Evolutionary conservation across 2,329 filamentous ascomycete genomes (phyloP), one percentile per base, ranked within the genome.

Genomic region (Elsinoe perseae): DNA sequence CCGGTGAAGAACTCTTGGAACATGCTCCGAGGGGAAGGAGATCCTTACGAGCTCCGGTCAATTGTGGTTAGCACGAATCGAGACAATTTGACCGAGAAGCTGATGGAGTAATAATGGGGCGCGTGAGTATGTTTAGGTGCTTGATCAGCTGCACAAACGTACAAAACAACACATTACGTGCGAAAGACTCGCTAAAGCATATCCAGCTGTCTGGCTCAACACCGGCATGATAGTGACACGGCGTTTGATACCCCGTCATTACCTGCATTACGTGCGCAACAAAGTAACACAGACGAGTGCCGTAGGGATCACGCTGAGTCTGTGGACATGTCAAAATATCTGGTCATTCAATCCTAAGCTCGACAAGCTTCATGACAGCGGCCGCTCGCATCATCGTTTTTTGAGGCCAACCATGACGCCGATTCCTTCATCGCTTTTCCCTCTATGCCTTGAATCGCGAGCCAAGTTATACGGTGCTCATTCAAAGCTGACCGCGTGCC

Each of bases 401-500:
- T 18, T n/a, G n/a, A 28, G 10, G 44, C 50, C 28, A 23, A 23
- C 14, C 16, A 23, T n/a, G 50, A 25, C 30, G 28, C 50, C 20
- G 50, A 18, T 20, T 27, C 50, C 18, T 34, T 53, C 30, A 20
- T 53, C 30, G 50, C 50, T 38, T 53, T 36, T 27, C 23, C 50
- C 32, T 44, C 40, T 44, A 44, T 54, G 50, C 50, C 50, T 21
- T 54, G 25, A 36, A 9, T 54, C 40, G 40, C 40, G 25, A 44
- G n/a, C 20, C 40, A 44, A 36, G 12, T 36, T 36, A 36, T 36
- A 36, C 4, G 32, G 32, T 7, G 32, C 21, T 44, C 40, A 10
- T 27, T 44, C 12, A 21, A 44, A 23, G 10, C 40, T 44, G 40
- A 25, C 27, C 27, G 44, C 25, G 32, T 50, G 44, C 44, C 16